Evolutionary conservation across 805 yeast genomes (phyloP).

Genomic region (Starmerella geochares): DNA sequence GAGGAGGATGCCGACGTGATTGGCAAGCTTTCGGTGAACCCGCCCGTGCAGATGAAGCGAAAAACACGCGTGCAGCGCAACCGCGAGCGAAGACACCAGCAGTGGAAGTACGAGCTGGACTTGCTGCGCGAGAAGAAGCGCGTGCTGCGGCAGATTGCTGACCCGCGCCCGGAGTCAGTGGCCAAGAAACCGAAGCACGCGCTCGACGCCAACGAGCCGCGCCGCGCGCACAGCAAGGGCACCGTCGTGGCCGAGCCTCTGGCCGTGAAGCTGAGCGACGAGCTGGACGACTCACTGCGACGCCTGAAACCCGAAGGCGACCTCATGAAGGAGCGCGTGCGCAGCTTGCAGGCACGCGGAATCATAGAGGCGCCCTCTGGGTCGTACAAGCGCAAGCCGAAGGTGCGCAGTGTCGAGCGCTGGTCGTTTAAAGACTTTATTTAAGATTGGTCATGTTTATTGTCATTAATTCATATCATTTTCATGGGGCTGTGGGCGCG

Average conservation of each 20-base stretch:
- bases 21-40: conserved; percentile 52
- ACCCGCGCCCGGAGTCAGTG: conserved; percentile 10
- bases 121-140: conserved; percentile 21
- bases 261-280: conserved; percentile 80
- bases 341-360: conserved; percentile 73
- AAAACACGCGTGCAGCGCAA: conserved; percentile 75
- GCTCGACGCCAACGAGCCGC: conserved; percentile 25
- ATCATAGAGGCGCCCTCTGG: conserved; percentile 75
- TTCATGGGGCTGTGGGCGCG: too few relatives aligned
- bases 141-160: conserved; percentile 9
- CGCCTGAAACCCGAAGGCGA: conserved; percentile 85
- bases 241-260: conserved; percentile 40
- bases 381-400: conserved; percentile 45
- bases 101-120: conserved; percentile 48
- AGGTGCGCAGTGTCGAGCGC: conserved; percentile 74
- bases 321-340: conserved; percentile 69
- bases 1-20: conserved; percentile 30
- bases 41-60: conserved; percentile 54
- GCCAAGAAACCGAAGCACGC: conserved; percentile 13
- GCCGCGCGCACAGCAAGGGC: conserved; percentile 36
- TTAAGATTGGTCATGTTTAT: not conserved
- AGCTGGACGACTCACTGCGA: conserved; percentile 74
- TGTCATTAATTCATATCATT: not conserved
- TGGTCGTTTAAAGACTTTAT: conserved; percentile 82
- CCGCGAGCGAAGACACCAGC: conserved; percentile 52